Evolutionary conservation across 2,329 filamentous ascomycete genomes (phyloP).

Genomic region (Penicillium sp.): DNA sequence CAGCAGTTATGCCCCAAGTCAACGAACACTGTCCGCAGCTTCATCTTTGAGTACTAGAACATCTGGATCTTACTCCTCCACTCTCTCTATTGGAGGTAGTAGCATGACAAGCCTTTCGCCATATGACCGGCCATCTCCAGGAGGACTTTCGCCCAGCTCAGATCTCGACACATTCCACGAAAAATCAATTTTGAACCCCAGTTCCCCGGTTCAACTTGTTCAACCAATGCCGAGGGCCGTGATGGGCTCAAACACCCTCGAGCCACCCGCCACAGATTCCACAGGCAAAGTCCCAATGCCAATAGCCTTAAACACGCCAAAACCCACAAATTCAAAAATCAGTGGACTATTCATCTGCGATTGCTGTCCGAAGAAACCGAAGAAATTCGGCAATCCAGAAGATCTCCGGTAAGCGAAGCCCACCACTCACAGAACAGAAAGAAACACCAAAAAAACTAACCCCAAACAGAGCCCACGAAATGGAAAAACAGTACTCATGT

Average conservation of each 20-base stretch:
- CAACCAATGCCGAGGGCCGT: slow-evolving; percentile 39
- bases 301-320: slow-evolving; percentile 32
- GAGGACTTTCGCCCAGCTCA: slow-evolving; percentile 58
- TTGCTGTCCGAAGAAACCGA: slow-evolving; percentile 95
- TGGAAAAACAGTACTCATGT: slow-evolving; percentile 96
- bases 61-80: slow-evolving; percentile 61
- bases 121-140: slow-evolving; percentile 61
- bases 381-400: slow-evolving; percentile 83
- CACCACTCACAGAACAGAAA: neutral
- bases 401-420: slow-evolving; percentile 69
- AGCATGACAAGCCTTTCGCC: slow-evolving; percentile 66
- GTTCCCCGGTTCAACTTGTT: slow-evolving; percentile 46
- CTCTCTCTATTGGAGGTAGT: slow-evolving; percentile 60
- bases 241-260: slow-evolving; percentile 38
- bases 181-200: slow-evolving; percentile 50
- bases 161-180: slow-evolving; percentile 55
- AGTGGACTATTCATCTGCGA: slow-evolving; percentile 73
- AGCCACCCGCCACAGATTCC: slow-evolving; percentile 39
- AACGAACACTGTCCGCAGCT: slow-evolving; percentile 64
- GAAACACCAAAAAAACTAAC: slow-evolving; percentile 3
- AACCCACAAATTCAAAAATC: slow-evolving; percentile 46
- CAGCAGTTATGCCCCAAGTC: slow-evolving; percentile 55
- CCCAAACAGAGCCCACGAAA: slow-evolving; percentile 70
- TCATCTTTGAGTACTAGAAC: slow-evolving; percentile 62
- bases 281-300: slow-evolving; percentile 51